A percentile compares a stretch with the other conserved stretches of the same genome.
Conservation (phyloP, 208 protist species). For the Wallacemonas sp. region DNA sequence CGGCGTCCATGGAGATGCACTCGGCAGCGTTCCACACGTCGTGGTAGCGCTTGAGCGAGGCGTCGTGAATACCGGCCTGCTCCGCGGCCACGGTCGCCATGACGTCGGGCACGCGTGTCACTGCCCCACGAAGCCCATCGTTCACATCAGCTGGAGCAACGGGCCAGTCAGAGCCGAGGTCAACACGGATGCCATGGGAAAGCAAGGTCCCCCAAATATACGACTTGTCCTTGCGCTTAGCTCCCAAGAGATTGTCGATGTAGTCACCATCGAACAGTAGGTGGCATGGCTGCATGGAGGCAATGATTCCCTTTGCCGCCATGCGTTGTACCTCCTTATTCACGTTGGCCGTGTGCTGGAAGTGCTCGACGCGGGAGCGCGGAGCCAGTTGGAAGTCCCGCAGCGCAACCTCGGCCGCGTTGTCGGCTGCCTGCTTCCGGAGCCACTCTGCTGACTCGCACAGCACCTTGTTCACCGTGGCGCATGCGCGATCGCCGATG, state of each 20-base stretch:
- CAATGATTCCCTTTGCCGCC: constrained; percentile 42
- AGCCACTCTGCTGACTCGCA: constrained; percentile 25
- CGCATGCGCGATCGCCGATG: constrained; percentile 59
- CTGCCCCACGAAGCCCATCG: constrained; percentile 48
- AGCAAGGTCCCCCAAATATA: constrained; percentile 59
- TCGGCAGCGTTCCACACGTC: constrained; percentile 45
- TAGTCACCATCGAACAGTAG: constrained; percentile 60
- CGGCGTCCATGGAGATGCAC: constrained; percentile 53
- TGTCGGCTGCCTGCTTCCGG: background rate
- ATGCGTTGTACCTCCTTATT: constrained; percentile 46
- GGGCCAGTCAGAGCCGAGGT: constrained; percentile 62
- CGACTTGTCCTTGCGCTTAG: constrained; percentile 29
- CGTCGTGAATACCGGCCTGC: background rate
- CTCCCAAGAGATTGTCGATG: constrained; percentile 38
- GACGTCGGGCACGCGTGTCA: constrained; percentile 56
- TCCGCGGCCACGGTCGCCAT: constrained; percentile 45
- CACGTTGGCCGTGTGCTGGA: constrained; percentile 47
- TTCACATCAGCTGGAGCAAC: constrained; percentile 50
- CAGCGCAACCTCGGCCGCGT: background rate
- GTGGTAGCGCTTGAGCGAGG: constrained; percentile 28
- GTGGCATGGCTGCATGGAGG: constrained; percentile 74
- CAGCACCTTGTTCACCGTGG: constrained; percentile 45
- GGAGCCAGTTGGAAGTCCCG: constrained; percentile 25
- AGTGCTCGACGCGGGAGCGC: constrained; percentile 68
- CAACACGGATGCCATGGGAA: constrained; percentile 25